Base-by-base conservation (phyloP, 331 rosid genomes). In the Quercus tomentella region DNA sequence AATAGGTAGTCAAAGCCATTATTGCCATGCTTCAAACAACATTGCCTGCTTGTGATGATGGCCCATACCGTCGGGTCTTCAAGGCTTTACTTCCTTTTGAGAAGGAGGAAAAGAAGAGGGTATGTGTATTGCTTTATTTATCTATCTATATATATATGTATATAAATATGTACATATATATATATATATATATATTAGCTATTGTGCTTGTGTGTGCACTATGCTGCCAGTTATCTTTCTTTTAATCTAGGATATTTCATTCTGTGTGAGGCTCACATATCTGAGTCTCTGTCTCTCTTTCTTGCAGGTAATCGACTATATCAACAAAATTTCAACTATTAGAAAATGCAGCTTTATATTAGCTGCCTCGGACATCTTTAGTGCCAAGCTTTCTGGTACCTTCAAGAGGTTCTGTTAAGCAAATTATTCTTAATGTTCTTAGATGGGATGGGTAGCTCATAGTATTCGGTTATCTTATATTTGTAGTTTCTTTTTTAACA, bases 371-470 rank as follows among this genome's bases (percentile, higher is more conserved):
- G 99, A 91, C 83, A 90, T 95, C 84, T 91, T 95, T 77, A 77
- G 76, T 75, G 93, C 97, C 74, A 95, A 95, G 91, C 58, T 95
- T 86, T 91, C 99, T 37, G 99, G 99, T 76, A 89, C 94, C 86
- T 90, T 90, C 73, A 93, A 88, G 83, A 95, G 98, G 99, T 95
- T 80, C 56, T 22, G 87, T 79, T 23, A 18, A 21, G 21, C 18
- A 55, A 58, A 20, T 72, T 12, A 31, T 20, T 30, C 4, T 16
- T 52, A 30, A 25, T 55, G 58, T 72, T 80, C 55, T 49, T 67
- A 17, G 75, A 2, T 60, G 28, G 12, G 67, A 51, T 41, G 57
- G 52, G 35, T 78, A 15, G 55, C 37, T 57, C 16, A 18, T 37
- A 18, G 31, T 56, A n/a, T 45, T 18, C 30, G 26, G 55, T 49